A percentile compares a stretch with the other conserved stretches of the same genome.
phyloP scores from a whole-genome alignment of 768 basidiomycete species.

The Boletus subparvulus region DNA sequence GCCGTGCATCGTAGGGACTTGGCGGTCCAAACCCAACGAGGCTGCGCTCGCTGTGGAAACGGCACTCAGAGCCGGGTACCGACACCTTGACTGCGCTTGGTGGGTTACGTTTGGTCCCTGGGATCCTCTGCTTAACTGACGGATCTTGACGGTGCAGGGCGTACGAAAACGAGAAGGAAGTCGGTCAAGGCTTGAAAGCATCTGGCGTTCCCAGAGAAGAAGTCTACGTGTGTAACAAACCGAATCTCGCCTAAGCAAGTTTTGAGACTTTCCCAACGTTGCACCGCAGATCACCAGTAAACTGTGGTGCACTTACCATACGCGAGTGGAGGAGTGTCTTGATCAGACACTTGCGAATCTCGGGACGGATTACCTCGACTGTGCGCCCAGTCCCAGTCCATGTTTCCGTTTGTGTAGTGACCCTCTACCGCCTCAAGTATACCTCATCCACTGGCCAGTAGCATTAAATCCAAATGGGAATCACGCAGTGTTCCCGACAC shows the following conservation, averaged over 20 bases:
- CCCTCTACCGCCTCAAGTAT: slow-evolving; percentile 35
- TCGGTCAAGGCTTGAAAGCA: slow-evolving; percentile 75
- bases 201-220: slow-evolving; percentile 78
- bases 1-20: slow-evolving; percentile 54
- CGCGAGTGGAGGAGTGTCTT: slow-evolving; percentile 69
- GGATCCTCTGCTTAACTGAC: slow-evolving; percentile 17
- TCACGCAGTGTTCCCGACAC: slow-evolving; percentile 55
- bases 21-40: slow-evolving; percentile 75
- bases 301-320: slow-evolving; percentile 67
- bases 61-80: slow-evolving; percentile 77
- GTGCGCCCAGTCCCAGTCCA: slow-evolving; percentile 40
- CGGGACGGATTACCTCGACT: slow-evolving; percentile 83
- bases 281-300: slow-evolving; percentile 63
- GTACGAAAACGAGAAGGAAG: slow-evolving; percentile 78
- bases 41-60: slow-evolving; percentile 68
- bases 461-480: slow-evolving; percentile 68
- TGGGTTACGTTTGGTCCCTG: slow-evolving; percentile 17
- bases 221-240: slow-evolving; percentile 49
- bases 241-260: neutral
- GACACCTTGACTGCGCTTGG: slow-evolving; percentile 73
- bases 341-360: slow-evolving; percentile 75
- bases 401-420: neutral
- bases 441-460: slow-evolving; percentile 83
- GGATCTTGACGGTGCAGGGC: slow-evolving; percentile 37
- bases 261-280: neutral